Evolutionary conservation across 371 early-diverging fungal genomes (phyloP).

Genomic region (Mucor saturninus): DNA sequence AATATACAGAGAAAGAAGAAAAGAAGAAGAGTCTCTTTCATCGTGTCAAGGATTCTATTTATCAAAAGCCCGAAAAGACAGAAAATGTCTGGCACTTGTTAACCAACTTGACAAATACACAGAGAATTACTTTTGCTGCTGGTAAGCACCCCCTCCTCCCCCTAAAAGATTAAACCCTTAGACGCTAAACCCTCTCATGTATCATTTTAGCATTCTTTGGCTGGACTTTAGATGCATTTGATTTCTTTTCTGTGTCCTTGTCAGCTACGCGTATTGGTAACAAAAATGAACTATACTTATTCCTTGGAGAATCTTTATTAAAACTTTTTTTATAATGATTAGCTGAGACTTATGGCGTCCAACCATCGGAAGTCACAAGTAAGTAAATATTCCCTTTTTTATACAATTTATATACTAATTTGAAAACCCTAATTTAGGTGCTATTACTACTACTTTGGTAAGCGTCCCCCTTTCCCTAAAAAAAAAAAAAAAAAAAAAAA

Average conservation of each 20-base stretch:
- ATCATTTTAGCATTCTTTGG: conserved; percentile 62
- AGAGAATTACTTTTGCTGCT: conserved; percentile 49
- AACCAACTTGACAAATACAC: conserved; percentile 39
- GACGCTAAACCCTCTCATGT: background rate
- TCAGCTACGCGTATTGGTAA: conserved; percentile 46
- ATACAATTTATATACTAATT: conserved; percentile 3
- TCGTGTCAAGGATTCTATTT: conserved; percentile 32
- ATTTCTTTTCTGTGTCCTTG: conserved; percentile 70
- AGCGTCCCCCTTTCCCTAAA: background rate
- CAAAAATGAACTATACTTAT: background rate
- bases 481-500: background rate
- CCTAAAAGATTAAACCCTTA: too few relatives aligned
- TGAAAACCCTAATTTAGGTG: conserved; percentile 28
- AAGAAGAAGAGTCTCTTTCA: conserved; percentile 20
- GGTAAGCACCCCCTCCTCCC: too few relatives aligned
- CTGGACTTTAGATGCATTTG: conserved; percentile 78
- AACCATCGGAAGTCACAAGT: conserved; percentile 61
- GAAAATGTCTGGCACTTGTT: conserved; percentile 41
- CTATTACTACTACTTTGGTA: conserved; percentile 52
- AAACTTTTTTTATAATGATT: conserved; percentile 15
- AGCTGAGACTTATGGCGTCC: conserved; percentile 59
- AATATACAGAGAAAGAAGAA: conserved; percentile 1
- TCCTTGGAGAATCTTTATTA: too few relatives aligned
- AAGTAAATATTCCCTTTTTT: conserved; percentile 18
- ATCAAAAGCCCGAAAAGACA: conserved; percentile 41